These are phyloP conservation scores for Tilletia walkeri DNA, from an alignment of 1,284 basidiomycete species.

Conservation along the genomic window DNA sequence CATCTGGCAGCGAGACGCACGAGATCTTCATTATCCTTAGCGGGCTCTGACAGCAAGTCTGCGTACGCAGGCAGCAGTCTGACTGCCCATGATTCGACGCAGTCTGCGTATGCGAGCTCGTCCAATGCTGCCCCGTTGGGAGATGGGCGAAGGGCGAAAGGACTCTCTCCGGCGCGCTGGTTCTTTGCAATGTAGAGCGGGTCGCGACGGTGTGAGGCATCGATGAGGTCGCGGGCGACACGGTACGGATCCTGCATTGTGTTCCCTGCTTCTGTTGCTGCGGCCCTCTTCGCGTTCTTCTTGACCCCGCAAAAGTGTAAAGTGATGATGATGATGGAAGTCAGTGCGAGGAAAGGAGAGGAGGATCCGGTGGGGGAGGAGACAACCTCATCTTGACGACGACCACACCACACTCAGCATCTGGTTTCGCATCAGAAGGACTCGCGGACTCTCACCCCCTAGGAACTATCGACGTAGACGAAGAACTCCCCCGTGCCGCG, in stretches of 20 bases:
- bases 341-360: too few species aligned
- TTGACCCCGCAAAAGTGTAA: neutral
- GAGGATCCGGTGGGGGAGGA: neutral
- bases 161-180: neutral
- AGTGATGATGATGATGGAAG: neutral
- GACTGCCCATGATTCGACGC: conserved; percentile 35
- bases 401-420: neutral
- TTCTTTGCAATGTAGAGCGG: conserved; percentile 29
- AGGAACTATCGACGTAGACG: too few species aligned
- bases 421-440: too few species aligned
- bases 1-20: conserved; percentile 48
- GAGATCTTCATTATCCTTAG: conserved; percentile 32
- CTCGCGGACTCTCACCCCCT: too few species aligned
- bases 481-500: neutral
- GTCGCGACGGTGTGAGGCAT: conserved; percentile 35
- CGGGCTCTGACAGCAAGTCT: conserved; percentile 24
- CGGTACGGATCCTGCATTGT: conserved; percentile 27
- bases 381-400: neutral
- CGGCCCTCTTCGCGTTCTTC: neutral
- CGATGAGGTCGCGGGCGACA: conserved; percentile 33
- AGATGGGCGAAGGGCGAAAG: neutral
- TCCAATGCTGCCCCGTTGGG: conserved; percentile 28
- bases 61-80: conserved; percentile 18
- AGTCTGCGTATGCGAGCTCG: conserved; percentile 50
- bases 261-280: neutral